These are phyloP conservation scores for Hamamelis virginiana DNA, from an alignment of 164 flowering plant genomes.

Conservation along the genomic window DNA sequence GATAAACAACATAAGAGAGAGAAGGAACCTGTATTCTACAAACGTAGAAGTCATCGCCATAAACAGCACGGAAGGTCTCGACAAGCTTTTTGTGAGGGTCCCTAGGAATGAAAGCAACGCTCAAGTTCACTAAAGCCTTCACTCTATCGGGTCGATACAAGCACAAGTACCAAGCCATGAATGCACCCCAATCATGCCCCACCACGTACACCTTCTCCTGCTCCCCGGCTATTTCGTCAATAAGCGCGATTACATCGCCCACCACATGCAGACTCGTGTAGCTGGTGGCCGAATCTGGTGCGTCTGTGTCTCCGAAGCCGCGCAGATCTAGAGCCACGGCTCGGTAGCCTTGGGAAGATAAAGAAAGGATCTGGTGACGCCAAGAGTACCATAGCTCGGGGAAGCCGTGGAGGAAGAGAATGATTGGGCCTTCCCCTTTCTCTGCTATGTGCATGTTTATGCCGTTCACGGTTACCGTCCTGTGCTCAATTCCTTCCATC, in stretches of 20 bases:
- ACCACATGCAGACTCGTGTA: slow-evolving; percentile 58
- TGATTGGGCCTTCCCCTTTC: slow-evolving; percentile 50
- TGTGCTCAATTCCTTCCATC: slow-evolving; percentile 44
- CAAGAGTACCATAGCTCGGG: slow-evolving; percentile 66
- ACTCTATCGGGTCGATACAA: slow-evolving; percentile 71
- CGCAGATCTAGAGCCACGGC: slow-evolving; percentile 56
- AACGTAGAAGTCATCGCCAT: slow-evolving; percentile 73
- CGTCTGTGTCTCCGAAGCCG: slow-evolving; percentile 67
- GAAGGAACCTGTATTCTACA: slow-evolving; percentile 18
- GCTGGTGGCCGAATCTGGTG: slow-evolving; percentile 25
- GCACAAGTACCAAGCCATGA: slow-evolving; percentile 65
- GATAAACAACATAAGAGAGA: not conserved
- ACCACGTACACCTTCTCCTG: slow-evolving; percentile 66
- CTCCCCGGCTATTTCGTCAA: slow-evolving; percentile 48
- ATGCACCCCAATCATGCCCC: slow-evolving; percentile 85
- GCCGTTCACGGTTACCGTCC: slow-evolving; percentile 48
- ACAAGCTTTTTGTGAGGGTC: slow-evolving; percentile 39
- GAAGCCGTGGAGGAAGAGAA: slow-evolving; percentile 67
- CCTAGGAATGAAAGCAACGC: slow-evolving; percentile 52
- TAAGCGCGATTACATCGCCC: slow-evolving; percentile 68
- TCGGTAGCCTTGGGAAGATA: slow-evolving; percentile 46
- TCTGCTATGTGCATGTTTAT: slow-evolving; percentile 60
- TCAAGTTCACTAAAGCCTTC: slow-evolving; percentile 73
- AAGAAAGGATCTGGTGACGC: slow-evolving; percentile 60
- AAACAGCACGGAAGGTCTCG: slow-evolving; percentile 30